phyloP scores from a whole-genome alignment of 805 yeast genomes.

The Danielia reshetovae region DNA sequence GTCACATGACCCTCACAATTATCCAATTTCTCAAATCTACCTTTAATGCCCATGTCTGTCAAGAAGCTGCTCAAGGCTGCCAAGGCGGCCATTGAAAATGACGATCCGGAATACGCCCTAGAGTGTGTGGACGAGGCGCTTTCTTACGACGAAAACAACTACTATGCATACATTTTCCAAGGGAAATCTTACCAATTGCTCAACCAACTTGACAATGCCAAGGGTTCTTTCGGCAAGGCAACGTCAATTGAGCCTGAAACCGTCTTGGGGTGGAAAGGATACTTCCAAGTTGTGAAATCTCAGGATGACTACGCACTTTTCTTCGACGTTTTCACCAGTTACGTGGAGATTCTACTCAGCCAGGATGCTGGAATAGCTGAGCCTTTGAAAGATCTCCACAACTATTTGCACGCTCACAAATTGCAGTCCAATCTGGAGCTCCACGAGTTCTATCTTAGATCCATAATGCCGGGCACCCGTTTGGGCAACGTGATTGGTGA shows the following conservation, averaged over 20 bases:
- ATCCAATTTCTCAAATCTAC: not conserved
- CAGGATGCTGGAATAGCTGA: slow-evolving; percentile 47
- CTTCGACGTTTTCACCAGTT: slow-evolving; percentile 45
- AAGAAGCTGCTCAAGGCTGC: slow-evolving; percentile 35
- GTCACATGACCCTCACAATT: not conserved
- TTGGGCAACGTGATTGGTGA: slow-evolving; percentile 51
- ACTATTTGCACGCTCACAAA: slow-evolving; percentile 38
- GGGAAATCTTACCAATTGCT: slow-evolving; percentile 64
- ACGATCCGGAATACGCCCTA: slow-evolving; percentile 61
- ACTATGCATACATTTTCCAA: slow-evolving; percentile 63
- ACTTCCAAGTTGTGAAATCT: slow-evolving; percentile 43
- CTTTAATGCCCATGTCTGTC: slow-evolving; percentile 16
- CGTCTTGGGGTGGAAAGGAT: slow-evolving; percentile 79
- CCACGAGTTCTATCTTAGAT: slow-evolving; percentile 45
- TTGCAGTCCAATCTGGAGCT: slow-evolving; percentile 28
- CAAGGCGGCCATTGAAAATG: slow-evolving; percentile 45
- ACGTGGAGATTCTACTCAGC: slow-evolving; percentile 38
- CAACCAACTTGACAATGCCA: slow-evolving; percentile 36
- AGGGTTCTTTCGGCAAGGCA: slow-evolving; percentile 45
- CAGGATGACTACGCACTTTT: slow-evolving; percentile 38
- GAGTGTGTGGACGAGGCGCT: slow-evolving; percentile 54
- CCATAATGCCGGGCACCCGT: slow-evolving; percentile 52
- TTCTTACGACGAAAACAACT: slow-evolving; percentile 50
- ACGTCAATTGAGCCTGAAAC: slow-evolving; percentile 47
- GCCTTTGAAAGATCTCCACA: slow-evolving; percentile 43